Conservation (phyloP, 202 grass and related monocot genomes). For the Carex arenaria region DNA sequence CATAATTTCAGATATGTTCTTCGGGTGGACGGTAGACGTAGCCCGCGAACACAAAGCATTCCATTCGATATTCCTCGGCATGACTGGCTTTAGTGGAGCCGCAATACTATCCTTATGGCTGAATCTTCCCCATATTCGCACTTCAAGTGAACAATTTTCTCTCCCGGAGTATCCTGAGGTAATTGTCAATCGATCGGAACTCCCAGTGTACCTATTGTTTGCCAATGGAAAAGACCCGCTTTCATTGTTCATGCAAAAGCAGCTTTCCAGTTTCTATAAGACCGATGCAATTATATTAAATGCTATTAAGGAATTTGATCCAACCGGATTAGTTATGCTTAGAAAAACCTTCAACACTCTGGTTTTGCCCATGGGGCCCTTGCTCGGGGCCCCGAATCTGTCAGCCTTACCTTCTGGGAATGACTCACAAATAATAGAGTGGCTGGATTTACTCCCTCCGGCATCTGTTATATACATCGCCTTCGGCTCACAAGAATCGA, state of each 20-base stretch:
- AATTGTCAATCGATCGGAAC: constrained; percentile 30
- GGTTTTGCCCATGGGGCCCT: constrained; percentile 31
- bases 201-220: neutral
- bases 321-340: constrained; percentile 33
- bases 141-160: neutral
- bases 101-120: constrained; percentile 22
- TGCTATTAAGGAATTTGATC: constrained; percentile 40
- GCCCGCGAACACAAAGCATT: constrained; percentile 19
- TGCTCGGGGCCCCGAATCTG: constrained; percentile 5
- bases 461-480: constrained; percentile 44
- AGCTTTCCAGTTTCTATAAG: neutral
- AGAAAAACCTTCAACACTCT: neutral
- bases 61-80: constrained; percentile 24
- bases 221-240: constrained; percentile 6
- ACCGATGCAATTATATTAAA: constrained; percentile 37
- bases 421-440: neutral
- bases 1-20: constrained; percentile 37
- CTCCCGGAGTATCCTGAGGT: constrained; percentile 30
- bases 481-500: constrained; percentile 41
- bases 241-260: neutral
- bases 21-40: constrained; percentile 25
- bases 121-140: constrained; percentile 26
- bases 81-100: constrained; percentile 24
- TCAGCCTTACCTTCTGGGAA: neutral
- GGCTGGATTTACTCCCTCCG: constrained; percentile 31